Evolutionary conservation across 2,329 filamentous ascomycete species (phyloP).

Genomic region (Paraphaeosphaeria minitans): DNA sequence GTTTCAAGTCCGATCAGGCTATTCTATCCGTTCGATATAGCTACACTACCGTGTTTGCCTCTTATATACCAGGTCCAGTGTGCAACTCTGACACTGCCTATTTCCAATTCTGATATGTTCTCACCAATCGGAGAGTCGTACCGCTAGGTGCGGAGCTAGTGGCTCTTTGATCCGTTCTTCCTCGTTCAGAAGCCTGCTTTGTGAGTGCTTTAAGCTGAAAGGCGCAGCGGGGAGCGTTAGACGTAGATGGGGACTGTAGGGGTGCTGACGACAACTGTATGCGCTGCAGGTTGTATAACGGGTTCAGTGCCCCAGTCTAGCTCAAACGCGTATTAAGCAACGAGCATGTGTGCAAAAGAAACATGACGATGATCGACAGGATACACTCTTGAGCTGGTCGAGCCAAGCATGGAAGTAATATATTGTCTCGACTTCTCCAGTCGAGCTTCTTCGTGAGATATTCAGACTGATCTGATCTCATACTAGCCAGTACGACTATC

Average conservation of each 20-base stretch:
- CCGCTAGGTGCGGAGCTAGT: background rate
- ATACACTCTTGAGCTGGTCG: background rate
- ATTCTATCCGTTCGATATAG: background rate
- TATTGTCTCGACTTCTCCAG: background rate
- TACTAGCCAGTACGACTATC: background rate
- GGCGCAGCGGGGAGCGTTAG: background rate
- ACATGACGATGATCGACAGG: background rate
- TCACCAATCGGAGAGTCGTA: background rate
- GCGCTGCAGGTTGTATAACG: background rate
- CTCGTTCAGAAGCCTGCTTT: too few species aligned
- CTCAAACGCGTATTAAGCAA: background rate
- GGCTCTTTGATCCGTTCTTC: too few species aligned
- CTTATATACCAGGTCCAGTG: background rate
- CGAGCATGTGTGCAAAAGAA: background rate
- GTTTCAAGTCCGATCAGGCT: background rate
- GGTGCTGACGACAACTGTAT: background rate
- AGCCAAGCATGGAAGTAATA: background rate
- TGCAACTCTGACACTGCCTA: background rate
- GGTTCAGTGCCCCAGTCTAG: background rate
- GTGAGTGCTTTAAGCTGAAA: background rate
- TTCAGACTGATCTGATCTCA: background rate
- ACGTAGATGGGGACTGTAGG: background rate
- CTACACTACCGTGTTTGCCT: background rate
- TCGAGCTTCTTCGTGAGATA: background rate
- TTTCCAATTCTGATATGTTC: slow-evolving; percentile 1